Conservation (phyloP, 2,329 filamentous ascomycete species). For the Paecilomyces niveus region DNA sequence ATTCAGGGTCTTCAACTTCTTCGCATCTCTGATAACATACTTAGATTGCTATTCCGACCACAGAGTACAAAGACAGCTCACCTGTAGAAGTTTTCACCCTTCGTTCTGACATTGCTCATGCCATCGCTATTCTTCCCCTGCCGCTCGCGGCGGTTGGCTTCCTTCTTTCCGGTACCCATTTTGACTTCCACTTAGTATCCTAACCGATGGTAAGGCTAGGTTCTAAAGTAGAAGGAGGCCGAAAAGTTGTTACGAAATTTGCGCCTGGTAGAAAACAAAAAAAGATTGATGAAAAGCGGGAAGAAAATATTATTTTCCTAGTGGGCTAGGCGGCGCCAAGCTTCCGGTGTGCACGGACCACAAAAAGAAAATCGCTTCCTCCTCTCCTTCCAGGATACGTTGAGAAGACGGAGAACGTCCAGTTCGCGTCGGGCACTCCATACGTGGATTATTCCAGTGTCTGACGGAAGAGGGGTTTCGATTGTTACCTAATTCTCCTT, state of each 20-base stretch:
- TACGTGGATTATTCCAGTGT: conserved; percentile 3
- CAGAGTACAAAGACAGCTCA: conserved; percentile 28
- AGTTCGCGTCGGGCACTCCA: not conserved
- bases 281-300: conserved; percentile 14
- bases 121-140: conserved; percentile 81
- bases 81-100: conserved; percentile 98
- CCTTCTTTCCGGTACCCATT: conserved; percentile 92
- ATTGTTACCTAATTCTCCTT: not conserved
- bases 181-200: conserved; percentile 20
- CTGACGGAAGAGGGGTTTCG: not conserved
- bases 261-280: conserved; percentile 23
- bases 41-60: not conserved
- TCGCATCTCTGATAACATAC: conserved; percentile 53
- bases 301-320: conserved; percentile 21
- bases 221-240: conserved; percentile 20
- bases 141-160: conserved; percentile 71
- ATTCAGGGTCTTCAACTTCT: conserved; percentile 82
- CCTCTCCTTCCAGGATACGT: conserved; percentile 15
- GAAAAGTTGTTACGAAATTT: conserved; percentile 14
- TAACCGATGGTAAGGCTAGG: conserved; percentile 17
- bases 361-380: conserved; percentile 30
- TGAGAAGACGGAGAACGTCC: not conserved
- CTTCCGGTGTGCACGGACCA: conserved; percentile 30
- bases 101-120: conserved; percentile 83
- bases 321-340: conserved; percentile 19